Evolutionary conservation across 2,329 filamentous ascomycete genomes (phyloP).

Genomic region (Claviceps pazoutovae): DNA sequence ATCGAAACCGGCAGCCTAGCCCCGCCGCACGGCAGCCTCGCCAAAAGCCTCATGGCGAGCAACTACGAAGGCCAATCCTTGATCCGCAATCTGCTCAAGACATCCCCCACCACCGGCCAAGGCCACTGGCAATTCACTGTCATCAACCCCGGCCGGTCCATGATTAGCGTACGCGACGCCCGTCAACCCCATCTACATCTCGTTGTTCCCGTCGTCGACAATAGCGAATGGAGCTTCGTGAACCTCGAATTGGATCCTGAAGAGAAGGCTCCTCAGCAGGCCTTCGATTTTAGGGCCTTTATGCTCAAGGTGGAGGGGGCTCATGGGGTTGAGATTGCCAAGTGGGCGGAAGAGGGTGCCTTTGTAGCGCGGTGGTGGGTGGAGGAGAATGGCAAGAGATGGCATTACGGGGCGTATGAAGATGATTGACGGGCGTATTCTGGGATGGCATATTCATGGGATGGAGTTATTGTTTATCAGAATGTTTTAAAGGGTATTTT

Average conservation of each 20-base stretch:
- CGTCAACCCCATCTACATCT: constrained; percentile 16
- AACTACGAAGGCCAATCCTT: constrained; percentile 24
- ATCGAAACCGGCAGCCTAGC: constrained; percentile 19
- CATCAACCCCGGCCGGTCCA: constrained; percentile 19
- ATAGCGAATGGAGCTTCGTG: constrained; percentile 19
- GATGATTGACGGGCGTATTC: not conserved
- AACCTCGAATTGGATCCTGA: constrained; percentile 15
- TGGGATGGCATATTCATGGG: too few species aligned
- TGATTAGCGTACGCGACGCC: constrained; percentile 20
- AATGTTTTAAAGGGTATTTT: too few species aligned
- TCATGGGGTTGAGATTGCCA: constrained; percentile 13
- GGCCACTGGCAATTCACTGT: constrained; percentile 22
- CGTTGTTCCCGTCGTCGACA: constrained; percentile 18
- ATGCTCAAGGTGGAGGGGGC: constrained; percentile 8
- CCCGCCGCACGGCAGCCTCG: constrained; percentile 12
- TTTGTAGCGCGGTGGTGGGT: constrained; percentile 22
- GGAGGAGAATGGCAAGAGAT: constrained; percentile 21
- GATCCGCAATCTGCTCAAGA: constrained; percentile 15
- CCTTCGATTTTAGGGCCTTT: constrained; percentile 14
- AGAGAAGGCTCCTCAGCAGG: constrained; percentile 13
- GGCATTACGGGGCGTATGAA: constrained; percentile 13
- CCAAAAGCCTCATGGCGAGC: constrained; percentile 13
- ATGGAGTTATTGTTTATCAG: too few species aligned
- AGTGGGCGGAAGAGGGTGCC: constrained; percentile 20
- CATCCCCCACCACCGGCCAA: constrained; percentile 8